These are phyloP conservation scores for Candida insectorum DNA, from an alignment of 805 yeast genomes.

Conservation along the genomic window DNA sequence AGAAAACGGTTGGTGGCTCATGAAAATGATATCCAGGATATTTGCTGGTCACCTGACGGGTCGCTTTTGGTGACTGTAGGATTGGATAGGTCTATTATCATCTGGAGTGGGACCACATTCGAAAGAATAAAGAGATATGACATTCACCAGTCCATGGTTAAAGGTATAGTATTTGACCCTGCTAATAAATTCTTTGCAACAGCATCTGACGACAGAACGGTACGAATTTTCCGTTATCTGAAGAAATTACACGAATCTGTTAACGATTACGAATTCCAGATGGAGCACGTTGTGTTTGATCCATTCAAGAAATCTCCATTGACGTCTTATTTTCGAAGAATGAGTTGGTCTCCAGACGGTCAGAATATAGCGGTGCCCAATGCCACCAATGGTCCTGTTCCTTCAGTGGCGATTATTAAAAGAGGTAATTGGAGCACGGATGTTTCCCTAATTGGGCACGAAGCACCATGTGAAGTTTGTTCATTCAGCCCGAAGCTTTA, in stretches of 20 bases:
- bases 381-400: constrained; percentile 80
- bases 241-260: constrained; percentile 46
- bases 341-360: constrained; percentile 92
- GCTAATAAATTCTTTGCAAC: constrained; percentile 98
- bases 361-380: constrained; percentile 83
- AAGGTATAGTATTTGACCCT: constrained; percentile 96
- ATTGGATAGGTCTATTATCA: constrained; percentile 83
- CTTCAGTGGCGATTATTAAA: constrained; percentile 68
- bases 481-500: constrained; percentile 70
- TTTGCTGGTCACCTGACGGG: constrained; percentile 97
- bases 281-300: constrained; percentile 77
- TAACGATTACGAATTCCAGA: constrained; percentile 72
- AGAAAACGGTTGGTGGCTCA: constrained; percentile 91
- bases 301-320: constrained; percentile 90
- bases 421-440: constrained; percentile 81
- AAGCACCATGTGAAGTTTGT: constrained; percentile 80
- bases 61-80: constrained; percentile 91
- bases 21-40: constrained; percentile 95
- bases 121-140: constrained; percentile 86
- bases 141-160: constrained; percentile 91
- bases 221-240: constrained; percentile 83
- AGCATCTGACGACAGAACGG: constrained; percentile 91
- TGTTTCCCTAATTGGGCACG: constrained; percentile 75
- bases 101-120: constrained; percentile 92
- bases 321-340: constrained; percentile 82